Evolutionary conservation across 805 yeast genomes (phyloP).

Genomic region (Candida methanosorbosa): DNA sequence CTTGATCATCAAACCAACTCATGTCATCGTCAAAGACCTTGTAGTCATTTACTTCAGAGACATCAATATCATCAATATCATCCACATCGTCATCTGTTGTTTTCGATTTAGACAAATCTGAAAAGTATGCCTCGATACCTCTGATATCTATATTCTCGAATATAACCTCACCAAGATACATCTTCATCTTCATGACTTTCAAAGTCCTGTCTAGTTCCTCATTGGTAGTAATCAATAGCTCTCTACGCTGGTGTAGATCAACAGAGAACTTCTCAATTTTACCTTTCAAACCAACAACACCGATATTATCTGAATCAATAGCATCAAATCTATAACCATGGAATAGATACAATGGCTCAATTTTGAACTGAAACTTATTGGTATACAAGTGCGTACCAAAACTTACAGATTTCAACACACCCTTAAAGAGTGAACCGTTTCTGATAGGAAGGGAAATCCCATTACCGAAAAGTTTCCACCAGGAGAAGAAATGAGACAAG

Average conservation of each 20-base stretch:
- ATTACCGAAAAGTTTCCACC: slow-evolving; percentile 85
- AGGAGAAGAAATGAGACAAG: slow-evolving; percentile 53
- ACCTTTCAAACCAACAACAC: slow-evolving; percentile 60
- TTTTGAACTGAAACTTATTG: slow-evolving; percentile 64
- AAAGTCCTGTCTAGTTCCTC: slow-evolving; percentile 39
- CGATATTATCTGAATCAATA: slow-evolving; percentile 30
- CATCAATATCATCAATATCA: neutral
- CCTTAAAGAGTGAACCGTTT: slow-evolving; percentile 61
- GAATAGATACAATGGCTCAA: slow-evolving; percentile 63
- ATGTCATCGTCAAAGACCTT: slow-evolving; percentile 43
- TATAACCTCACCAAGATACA: slow-evolving; percentile 53
- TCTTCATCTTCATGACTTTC: slow-evolving; percentile 48
- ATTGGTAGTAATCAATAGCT: slow-evolving; percentile 36
- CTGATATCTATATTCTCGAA: slow-evolving; percentile 52
- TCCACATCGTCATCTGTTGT: slow-evolving; percentile 2
- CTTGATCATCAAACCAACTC: slow-evolving; percentile 55
- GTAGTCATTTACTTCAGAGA: slow-evolving; percentile 6
- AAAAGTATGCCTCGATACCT: slow-evolving; percentile 39
- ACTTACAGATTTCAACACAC: slow-evolving; percentile 45
- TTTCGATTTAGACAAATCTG: slow-evolving; percentile 2
- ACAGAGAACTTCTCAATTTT: slow-evolving; percentile 43
- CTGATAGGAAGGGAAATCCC: slow-evolving; percentile 69
- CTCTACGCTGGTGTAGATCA: slow-evolving; percentile 57
- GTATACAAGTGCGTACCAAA: slow-evolving; percentile 69
- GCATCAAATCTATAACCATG: slow-evolving; percentile 54